Percentiles rank a stretch among this genome's conserved stretches.
These are phyloP conservation scores for Umbilicaria muhlenbergii DNA, from an alignment of 495 filamentous ascomycete genomes.

Conservation along the genomic window DNA sequence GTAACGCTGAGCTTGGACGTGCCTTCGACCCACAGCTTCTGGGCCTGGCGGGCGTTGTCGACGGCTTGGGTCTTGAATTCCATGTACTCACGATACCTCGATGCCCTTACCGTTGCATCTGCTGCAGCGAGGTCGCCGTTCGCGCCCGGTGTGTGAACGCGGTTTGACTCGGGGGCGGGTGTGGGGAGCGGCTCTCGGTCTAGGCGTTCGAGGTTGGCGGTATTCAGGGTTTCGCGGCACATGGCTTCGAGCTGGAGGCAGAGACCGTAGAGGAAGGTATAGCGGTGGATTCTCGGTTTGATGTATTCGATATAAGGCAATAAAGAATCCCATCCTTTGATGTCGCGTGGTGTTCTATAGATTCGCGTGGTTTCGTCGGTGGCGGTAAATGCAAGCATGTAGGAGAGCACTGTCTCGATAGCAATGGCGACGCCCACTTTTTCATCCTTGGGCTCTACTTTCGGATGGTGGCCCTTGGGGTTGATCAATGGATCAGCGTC, in stretches of 20 bases:
- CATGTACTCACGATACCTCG: conserved; percentile 12
- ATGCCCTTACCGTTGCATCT: conserved; percentile 6
- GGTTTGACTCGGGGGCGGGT: not conserved
- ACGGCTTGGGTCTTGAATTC: conserved; percentile 26
- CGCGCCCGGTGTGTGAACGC: not conserved
- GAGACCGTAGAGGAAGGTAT: conserved; percentile 25
- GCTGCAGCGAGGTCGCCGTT: not conserved
- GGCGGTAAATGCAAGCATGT: conserved; percentile 32
- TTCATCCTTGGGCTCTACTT: not conserved
- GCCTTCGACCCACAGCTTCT: conserved; percentile 28
- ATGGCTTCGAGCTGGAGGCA: conserved; percentile 30
- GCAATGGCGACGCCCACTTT: conserved; percentile 27
- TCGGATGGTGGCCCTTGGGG: too few relatives aligned
- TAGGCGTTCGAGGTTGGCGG: conserved; percentile 30
- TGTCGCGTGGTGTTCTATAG: conserved; percentile 24
- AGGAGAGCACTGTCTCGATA: conserved; percentile 32
- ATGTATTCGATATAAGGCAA: conserved; percentile 32
- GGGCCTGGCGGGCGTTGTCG: conserved; percentile 26
- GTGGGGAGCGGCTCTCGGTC: conserved; percentile 1
- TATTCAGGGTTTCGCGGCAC: conserved; percentile 30
- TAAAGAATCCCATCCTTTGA: conserved; percentile 29
- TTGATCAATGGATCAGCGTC: conserved; percentile 19
- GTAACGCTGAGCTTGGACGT: conserved; percentile 27
- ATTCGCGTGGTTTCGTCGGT: conserved; percentile 25
- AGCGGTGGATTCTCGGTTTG: conserved; percentile 15